Evolutionary conservation across 73 alveolate species (phyloP), one percentile per base, ranked within the genome.

Genomic region (Paramecium octaurelia): DNA sequence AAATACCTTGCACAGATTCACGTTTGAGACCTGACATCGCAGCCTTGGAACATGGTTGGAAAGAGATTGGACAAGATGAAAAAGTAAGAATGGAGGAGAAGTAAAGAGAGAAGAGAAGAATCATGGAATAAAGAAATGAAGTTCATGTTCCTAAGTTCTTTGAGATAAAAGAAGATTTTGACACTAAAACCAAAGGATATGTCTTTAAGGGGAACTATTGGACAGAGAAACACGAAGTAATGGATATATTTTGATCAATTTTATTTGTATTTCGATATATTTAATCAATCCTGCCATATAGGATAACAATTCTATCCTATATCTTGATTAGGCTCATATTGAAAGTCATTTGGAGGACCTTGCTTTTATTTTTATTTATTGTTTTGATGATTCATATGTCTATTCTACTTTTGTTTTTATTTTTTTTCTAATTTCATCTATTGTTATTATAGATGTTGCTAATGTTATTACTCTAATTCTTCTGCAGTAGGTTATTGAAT

Each of bases 31-130:
- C 60, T 4, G 87, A 73, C 8, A 73, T 73, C 14, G 87, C 59
- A 16, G 87, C 87, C n/a, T 36, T 73, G 40, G 87, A 73, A 24
- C 60, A 73, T 73, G 64, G 87, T 11, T 73, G 87, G 64, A 73
- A 73, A 73, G 60, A 73, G 38, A 43, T 54, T 54, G 69, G 69
- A 54, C 21, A 54, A 54, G 69, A 54, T 54, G 69, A 54, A 5
- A 54, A 54, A 54, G 31, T 54, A 18, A 54, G 69, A 54, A 54
- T 54, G 69, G 69, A 73, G 40, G 87, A 31, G 10, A 73, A 73
- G 10, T 18, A 73, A 43, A 31, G 64, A 73, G 87, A 73, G 24
- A 40, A 23, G 34, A 73, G 87, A 34, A 73, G 38, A 40, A 40
- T 73, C 14, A 73, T 73, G 64, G 60, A 73, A 11, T 16, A 34